Percentiles rank a stretch among this genome's conserved stretches.
phyloP scores from a whole-genome alignment of 2,329 filamentous ascomycete genomes.

The Apiospora hydei region DNA sequence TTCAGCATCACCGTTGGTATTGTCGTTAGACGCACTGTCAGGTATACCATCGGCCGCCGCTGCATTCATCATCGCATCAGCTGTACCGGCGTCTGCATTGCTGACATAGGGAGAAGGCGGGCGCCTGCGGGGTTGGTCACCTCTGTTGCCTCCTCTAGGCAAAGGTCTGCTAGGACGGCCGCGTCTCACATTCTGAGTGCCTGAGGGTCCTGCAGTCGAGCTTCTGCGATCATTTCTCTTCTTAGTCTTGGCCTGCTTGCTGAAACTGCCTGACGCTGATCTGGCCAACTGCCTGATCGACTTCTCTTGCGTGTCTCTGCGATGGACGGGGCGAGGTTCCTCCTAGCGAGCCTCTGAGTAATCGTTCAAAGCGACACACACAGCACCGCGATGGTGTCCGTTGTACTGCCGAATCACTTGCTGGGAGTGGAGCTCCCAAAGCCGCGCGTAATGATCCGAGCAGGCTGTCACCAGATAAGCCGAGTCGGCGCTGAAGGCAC shows the following conservation, averaged over 20 bases:
- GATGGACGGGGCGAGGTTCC: neutral
- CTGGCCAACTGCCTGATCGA: neutral
- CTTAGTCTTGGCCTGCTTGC: neutral
- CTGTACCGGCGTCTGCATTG: neutral
- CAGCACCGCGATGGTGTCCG: slow-evolving; percentile 88
- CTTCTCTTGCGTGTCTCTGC: neutral
- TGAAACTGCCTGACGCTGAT: neutral
- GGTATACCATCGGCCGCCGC: neutral
- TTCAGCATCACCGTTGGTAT: too few species aligned
- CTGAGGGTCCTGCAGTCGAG: neutral
- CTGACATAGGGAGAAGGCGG: slow-evolving; percentile 19
- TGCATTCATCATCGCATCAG: neutral
- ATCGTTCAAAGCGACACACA: slow-evolving; percentile 93
- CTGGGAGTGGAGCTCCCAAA: slow-evolving; percentile 89
- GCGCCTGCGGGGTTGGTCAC: neutral
- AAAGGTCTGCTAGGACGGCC: neutral
- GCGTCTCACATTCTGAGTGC: neutral
- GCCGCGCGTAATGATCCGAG: slow-evolving; percentile 88
- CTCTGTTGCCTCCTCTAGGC: neutral
- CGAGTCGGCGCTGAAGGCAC: slow-evolving; percentile 91
- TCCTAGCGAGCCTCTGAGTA: slow-evolving; percentile 65
- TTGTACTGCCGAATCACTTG: slow-evolving; percentile 95
- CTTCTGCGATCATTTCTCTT: neutral
- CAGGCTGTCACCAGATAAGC: slow-evolving; percentile 94
- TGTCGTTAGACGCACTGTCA: neutral